Evolutionary conservation across 495 filamentous ascomycete species (phyloP), one percentile per base, ranked within the genome.

Genomic region (Penicillium canariense): DNA sequence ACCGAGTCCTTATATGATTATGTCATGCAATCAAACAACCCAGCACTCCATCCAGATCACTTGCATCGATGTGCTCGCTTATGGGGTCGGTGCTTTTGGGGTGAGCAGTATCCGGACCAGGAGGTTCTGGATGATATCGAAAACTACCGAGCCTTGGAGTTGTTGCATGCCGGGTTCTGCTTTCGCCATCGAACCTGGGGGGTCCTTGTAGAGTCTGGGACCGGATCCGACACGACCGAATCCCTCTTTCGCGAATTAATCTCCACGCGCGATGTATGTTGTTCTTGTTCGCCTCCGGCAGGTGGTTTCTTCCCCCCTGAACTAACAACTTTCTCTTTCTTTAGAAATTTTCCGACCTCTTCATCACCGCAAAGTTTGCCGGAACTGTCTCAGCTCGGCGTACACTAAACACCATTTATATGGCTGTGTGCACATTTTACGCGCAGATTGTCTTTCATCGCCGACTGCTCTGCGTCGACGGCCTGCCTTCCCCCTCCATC

Each of bases 91-190:
- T 76, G 73, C 46, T 74, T 73, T 50, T 80, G 74, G 72, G 75
- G 70, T 8, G 56, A 65, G 23, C 61, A 67, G 6, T 81, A 81
- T 56, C 78, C 77, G 0, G 70, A 76, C 22, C 64, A 72, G 14
- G 68, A 81, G 56, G 64, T 72, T 14, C 56, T 71, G 9, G 78
- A 81, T 52, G 78, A 81, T 52, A 72, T 77, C 28, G 69, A 79
- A 48, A 80, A 81, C 50, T 72, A 74, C 44, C 63, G 71, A 25
- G 73, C 60, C 1, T 50, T 76, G 11, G 73, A 76, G 40, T 54
- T 76, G 10, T 48, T 76, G 9, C 73, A 76, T 40, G 51, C 55
- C 2, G 70, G 60, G 1, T 63, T 71, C 35, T 59, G 59, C 23
- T 55, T 79, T 27, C 67, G 74, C 25, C 66, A 77, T 49, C 66